phyloP scores from a whole-genome alignment of 2,329 filamentous ascomycete genomes.

The Bipolaris gigantea region DNA sequence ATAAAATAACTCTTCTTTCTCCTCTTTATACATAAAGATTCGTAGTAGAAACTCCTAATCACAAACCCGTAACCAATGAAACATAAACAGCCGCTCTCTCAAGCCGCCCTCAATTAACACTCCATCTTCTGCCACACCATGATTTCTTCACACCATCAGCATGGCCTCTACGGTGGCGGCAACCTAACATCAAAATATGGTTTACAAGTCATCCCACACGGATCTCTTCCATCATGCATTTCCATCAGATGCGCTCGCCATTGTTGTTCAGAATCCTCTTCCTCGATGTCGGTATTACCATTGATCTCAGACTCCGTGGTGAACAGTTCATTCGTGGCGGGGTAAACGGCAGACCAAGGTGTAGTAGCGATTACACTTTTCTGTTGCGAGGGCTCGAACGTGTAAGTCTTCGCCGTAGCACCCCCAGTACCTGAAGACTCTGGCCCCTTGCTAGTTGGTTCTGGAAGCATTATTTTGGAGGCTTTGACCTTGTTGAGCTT shows the following conservation, averaged over 20 bases:
- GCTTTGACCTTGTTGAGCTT: not conserved
- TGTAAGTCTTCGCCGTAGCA: not conserved
- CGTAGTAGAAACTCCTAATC: not conserved
- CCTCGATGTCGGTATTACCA: not conserved
- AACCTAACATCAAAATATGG: not conserved
- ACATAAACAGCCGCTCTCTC: not conserved
- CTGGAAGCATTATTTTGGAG: not conserved
- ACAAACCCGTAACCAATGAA: not conserved
- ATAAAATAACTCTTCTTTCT: conserved; percentile 63
- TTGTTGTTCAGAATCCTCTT: not conserved
- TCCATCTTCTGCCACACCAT: not conserved
- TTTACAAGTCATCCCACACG: not conserved
- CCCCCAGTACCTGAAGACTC: not conserved
- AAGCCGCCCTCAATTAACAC: not conserved
- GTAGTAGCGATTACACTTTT: too few species aligned
- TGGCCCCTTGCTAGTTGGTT: not conserved
- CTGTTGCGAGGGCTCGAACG: too few species aligned
- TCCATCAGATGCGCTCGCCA: not conserved
- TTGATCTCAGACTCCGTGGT: too few species aligned
- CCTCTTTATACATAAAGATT: conserved; percentile 64
- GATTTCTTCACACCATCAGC: not conserved
- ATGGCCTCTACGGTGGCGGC: not conserved
- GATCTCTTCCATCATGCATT: not conserved
- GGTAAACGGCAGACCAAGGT: too few species aligned
- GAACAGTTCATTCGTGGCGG: too few species aligned